Base-by-base conservation (phyloP, 2,329 filamentous ascomycete genomes). In the Coniella vitis region DNA sequence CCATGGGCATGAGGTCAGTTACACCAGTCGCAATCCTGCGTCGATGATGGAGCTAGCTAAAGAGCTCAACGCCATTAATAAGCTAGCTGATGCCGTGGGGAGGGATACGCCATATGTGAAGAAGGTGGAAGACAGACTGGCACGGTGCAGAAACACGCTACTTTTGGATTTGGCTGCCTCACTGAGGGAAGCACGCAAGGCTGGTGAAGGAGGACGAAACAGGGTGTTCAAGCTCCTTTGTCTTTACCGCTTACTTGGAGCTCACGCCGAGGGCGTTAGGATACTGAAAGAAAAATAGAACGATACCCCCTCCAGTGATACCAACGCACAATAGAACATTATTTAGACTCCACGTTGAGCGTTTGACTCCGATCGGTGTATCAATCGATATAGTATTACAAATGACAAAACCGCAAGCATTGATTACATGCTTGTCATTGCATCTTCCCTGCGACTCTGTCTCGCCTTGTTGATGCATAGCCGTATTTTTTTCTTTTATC, bases 131-230 rank as follows among this genome's bases (percentile, higher is more conserved):
- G 76, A 78, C 47, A 70, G 76, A 34, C 63, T 81, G 48, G 60
- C 61, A 2, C 68, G 72, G 45, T 81, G 78, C 55, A 70, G 76
- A 45, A 79, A 75, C 54, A 81, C 77, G 0, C 65, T 82, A 19
- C 60, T 82, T 8, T 62, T 82, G 4, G 78, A 82, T 43, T 61
- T 81, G 16, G 69, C 69, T 38, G 71, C 75, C 19, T 77, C 78
- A 2, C 51, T 67, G 29, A 69, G 66, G 52, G 69, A 70, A 48
- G 65, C 65, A 0, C 66, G 63, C 20, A 71, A 68, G 47, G 69
- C 70, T 0, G 73, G 73, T 0, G 38, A 55, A 0, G 65, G 60
- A 16, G 75, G 71, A 0, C 70, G 74, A 40, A 58, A 63, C 4
- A 69, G 73, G 42, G 55, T 79, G 1, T 53, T 82, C n/a, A 73